Conservation (phyloP, 2,329 filamentous ascomycete species). For the Colletotrichum lentis region DNA sequence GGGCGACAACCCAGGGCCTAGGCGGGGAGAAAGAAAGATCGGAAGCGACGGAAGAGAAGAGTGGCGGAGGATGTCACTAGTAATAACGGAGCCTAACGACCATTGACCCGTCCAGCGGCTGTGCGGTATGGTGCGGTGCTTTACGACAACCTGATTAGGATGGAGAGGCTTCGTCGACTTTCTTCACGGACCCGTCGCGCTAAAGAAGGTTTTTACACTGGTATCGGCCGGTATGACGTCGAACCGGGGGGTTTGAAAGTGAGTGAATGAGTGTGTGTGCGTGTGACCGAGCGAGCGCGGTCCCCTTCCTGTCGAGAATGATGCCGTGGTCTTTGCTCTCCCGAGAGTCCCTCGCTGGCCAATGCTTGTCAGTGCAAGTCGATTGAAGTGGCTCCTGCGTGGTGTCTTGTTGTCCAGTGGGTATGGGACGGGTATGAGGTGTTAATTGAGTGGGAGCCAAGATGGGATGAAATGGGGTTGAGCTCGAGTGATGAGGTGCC, state of each 20-base stretch:
- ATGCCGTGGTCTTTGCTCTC: slow-evolving; percentile 7
- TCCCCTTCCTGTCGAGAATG: slow-evolving; percentile 18
- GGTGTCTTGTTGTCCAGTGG: slow-evolving; percentile 1
- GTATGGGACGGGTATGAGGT: slow-evolving; percentile 15
- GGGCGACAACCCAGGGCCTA: neutral
- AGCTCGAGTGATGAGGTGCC: neutral
- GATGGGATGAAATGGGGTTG: slow-evolving; percentile 19
- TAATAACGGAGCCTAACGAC: slow-evolving; percentile 27
- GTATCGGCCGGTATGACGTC: slow-evolving; percentile 33
- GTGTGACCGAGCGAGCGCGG: neutral
- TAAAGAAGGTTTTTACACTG: slow-evolving; percentile 30
- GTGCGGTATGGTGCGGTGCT: slow-evolving; percentile 2
- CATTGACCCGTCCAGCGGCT: slow-evolving; percentile 17
- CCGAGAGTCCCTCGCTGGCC: slow-evolving; percentile 8
- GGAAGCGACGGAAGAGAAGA: neutral
- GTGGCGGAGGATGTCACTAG: slow-evolving; percentile 12
- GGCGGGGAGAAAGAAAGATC: neutral
- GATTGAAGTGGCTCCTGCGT: neutral
- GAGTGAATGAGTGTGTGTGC: neutral
- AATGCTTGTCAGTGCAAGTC: slow-evolving; percentile 22
- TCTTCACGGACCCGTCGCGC: slow-evolving; percentile 29
- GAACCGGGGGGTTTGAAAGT: neutral
- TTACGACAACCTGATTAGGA: slow-evolving; percentile 8
- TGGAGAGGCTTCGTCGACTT: slow-evolving; percentile 18
- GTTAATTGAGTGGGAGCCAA: slow-evolving; percentile 11